Conservation (phyloP, 257 asterid genomes). For the Thymus quinquecostatus region DNA sequence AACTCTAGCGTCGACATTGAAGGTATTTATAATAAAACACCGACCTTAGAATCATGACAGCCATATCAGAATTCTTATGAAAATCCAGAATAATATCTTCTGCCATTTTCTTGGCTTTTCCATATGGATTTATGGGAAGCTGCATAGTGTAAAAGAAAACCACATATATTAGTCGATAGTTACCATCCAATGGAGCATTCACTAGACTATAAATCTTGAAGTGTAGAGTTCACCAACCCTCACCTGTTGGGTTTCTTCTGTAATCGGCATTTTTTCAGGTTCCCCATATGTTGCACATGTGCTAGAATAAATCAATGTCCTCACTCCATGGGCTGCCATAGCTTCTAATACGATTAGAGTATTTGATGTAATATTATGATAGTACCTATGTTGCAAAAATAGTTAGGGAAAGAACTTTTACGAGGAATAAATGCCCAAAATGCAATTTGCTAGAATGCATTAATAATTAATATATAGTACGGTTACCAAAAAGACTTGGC, state of each 20-base stretch:
- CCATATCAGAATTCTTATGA: conserved; percentile 85
- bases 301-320: conserved; percentile 80
- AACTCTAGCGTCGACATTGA: neutral
- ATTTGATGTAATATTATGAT: conserved; percentile 94
- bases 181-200: conserved; percentile 21
- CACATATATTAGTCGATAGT: conserved; percentile 1
- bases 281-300: conserved; percentile 96
- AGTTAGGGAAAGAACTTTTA: conserved; percentile 20
- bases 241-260: conserved; percentile 81
- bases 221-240: conserved; percentile 13
- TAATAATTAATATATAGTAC: neutral
- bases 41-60: conserved; percentile 90
- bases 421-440: neutral
- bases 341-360: conserved; percentile 82
- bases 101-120: conserved; percentile 98
- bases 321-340: conserved; percentile 69
- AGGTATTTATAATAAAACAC: neutral
- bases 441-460: neutral
- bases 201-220: neutral
- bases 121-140: conserved; percentile 93
- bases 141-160: conserved; percentile 38
- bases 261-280: conserved; percentile 90
- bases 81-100: conserved; percentile 93
- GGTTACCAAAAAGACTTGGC: conserved; percentile 1
- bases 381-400: conserved; percentile 60